Base-by-base conservation (phyloP, 2,329 filamentous ascomycete genomes). In the Pseudogymnoascus sp. region DNA sequence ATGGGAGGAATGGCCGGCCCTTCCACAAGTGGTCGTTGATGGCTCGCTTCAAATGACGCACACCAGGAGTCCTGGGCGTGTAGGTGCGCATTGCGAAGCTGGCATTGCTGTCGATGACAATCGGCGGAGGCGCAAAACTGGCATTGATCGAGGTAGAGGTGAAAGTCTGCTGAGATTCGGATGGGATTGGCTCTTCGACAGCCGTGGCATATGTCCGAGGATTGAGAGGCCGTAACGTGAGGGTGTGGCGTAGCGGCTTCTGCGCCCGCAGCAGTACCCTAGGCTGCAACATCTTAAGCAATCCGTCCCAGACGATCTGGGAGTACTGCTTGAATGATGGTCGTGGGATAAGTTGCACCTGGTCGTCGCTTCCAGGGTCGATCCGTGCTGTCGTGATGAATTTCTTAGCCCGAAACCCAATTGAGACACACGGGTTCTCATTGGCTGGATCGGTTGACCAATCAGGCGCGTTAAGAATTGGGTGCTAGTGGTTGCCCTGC, bases 1-100 rank as follows among this genome's bases (percentile, higher is more conserved):
- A 81, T 58, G 87, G 84, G 34, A 90, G 79, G 67, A 88, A 86
- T 0, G 94, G 90, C 61, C 91, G 82, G 62, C 94, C 94, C 76
- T 96, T 97, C 91, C 91, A 97, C 50, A 99, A 78, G 74, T 99
- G 94, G 70, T 97, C 91, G 75, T 97, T 97, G 75, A 97, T 87
- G 12, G 94, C 91, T 43, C 94, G 85, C 74, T 88, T 89, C 66
- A 99, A 79, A 82, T 99, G 94, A 70, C 94, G 87, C 62, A 96
- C 75, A 81, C 94, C 94, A 11, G 93, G 93, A 0, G 94, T 97
- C 69, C 91, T 86, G 35, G 94, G 94, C 74, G 90, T 97, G 75
- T 97, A 99, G 60, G 89, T 94, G 69, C 90, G 86, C 74, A 97
- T 70, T 18, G 64, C 64, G 63, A 72, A 73, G 7, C 65, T 64